Evolutionary conservation across 768 basidiomycete species (phyloP).

Genomic region (Mycena filopes): DNA sequence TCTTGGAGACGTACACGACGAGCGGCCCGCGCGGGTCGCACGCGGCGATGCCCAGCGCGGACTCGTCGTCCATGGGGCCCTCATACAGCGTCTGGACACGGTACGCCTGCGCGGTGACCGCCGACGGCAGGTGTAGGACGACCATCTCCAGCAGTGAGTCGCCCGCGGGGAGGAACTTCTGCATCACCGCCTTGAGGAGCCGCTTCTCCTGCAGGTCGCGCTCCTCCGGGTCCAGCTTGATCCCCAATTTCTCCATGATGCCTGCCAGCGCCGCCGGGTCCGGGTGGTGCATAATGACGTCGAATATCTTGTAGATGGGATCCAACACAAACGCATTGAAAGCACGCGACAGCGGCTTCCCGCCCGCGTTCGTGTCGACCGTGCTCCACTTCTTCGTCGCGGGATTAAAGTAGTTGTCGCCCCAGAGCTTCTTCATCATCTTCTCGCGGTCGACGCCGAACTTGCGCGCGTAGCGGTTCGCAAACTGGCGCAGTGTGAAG

Average conservation of each 20-base stretch:
- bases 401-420: conserved; percentile 99
- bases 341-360: conserved; percentile 92
- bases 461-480: conserved; percentile 93
- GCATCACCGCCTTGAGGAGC: conserved; percentile 97
- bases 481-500: conserved; percentile 98
- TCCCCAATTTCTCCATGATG: conserved; percentile 96
- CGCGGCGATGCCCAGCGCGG: conserved; percentile 96
- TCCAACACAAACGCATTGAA: conserved; percentile 99
- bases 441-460: conserved; percentile 99
- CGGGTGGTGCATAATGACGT: conserved; percentile 94
- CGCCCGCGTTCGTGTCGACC: conserved; percentile 75
- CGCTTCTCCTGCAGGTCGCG: conserved; percentile 93
- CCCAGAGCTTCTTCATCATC: conserved; percentile 80
- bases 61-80: conserved; percentile 99
- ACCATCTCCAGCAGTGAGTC: conserved; percentile 99
- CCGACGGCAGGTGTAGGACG: conserved; percentile 98
- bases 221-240: conserved; percentile 88
- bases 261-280: conserved; percentile 86
- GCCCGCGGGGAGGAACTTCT: conserved; percentile 98
- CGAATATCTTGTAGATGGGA: conserved; percentile 98
- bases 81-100: conserved; percentile 99
- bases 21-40: conserved; percentile 97
- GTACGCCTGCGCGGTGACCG: conserved; percentile 95
- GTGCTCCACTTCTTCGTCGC: conserved; percentile 96
- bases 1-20: conserved; percentile 98